Evolutionary conservation across 257 asterid genomes (phyloP), one percentile per base, ranked within the genome.

Genomic region (Datura wrightii): DNA sequence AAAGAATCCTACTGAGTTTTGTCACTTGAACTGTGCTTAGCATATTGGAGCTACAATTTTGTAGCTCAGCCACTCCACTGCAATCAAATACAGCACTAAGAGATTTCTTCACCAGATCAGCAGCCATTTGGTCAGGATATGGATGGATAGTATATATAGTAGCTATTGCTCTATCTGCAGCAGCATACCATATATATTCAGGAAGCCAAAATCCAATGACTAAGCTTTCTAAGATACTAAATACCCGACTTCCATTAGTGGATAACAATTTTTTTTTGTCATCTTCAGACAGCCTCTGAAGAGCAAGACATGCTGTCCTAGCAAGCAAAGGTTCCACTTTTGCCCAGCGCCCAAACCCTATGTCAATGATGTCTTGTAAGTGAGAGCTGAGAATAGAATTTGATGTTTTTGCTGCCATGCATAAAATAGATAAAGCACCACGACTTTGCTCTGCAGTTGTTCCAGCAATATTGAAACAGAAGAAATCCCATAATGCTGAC

Each of bases 261-360:
- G 91, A 88, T 85, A 94, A 81, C 89, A 96, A 59, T 87, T 90
- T 93, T 86, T 89, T 93, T 91, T 88, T 96, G 85, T 95, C 99
- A 82, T 96, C 99, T 86, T 93, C 98, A 37, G 97, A 90, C 86
- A 96, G 83, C 90, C 98, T 92, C 85, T 94, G 97, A 34, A 96
- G 89, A 80, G 98, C 97, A 84, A 90, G 63, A 86, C 98, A 96
- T 83, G 99, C 98, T 65, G 98, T 96, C 88, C 98, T 91, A 70
- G 99, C 97, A 82, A 96, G 97, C 86, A 96, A 91, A 14, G 98
- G 97, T 53, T 96, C 99, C 81, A 90, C 92, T 88, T 93, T 95
- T 41, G 99, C 98, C 99, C 99, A 96, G 48, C 98, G 93, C 83
- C 99, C 99, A 85, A 96, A 96, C 58, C 99, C 99, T 79, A 96